A percentile compares a stretch with the other conserved stretches of the same genome.
Conservation (phyloP, 257 asterid species). For the Datura wrightii region DNA sequence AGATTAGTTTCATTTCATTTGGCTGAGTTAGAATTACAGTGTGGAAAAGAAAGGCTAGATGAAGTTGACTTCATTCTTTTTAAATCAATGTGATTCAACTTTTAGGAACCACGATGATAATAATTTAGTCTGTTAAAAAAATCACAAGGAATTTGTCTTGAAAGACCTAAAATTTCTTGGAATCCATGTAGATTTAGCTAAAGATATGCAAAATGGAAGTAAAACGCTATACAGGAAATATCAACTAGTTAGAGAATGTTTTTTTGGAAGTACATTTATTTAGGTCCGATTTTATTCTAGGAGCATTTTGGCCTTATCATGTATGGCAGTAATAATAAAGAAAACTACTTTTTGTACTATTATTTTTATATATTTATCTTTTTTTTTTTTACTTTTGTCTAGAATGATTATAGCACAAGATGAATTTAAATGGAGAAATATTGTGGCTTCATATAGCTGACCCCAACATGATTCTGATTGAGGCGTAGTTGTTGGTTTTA, state of each 20-base stretch:
- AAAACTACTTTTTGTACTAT: not conserved
- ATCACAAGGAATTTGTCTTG: not conserved
- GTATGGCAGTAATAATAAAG: not conserved
- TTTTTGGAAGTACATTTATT: not conserved
- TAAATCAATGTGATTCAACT: not conserved
- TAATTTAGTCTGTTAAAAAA: not conserved
- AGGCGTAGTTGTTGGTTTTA: not conserved
- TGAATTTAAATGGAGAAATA: slow-evolving; percentile 18
- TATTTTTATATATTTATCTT: not conserved
- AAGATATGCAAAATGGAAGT: not conserved
- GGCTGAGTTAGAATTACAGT: not conserved
- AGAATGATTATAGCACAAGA: not conserved
- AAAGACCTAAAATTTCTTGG: no score
- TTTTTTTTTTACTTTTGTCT: not conserved
- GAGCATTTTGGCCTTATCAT: not conserved
- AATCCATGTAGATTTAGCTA: no score
- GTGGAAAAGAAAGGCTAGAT: not conserved
- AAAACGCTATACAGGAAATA: not conserved
- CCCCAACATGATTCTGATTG: not conserved
- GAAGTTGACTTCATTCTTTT: not conserved
- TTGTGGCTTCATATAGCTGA: not conserved
- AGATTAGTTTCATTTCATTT: not conserved
- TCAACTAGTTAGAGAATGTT: not conserved
- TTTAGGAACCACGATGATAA: not conserved
- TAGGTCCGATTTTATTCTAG: not conserved